Conservation (phyloP, 352 stramenopile species). For the Phytopythium vexans region DNA sequence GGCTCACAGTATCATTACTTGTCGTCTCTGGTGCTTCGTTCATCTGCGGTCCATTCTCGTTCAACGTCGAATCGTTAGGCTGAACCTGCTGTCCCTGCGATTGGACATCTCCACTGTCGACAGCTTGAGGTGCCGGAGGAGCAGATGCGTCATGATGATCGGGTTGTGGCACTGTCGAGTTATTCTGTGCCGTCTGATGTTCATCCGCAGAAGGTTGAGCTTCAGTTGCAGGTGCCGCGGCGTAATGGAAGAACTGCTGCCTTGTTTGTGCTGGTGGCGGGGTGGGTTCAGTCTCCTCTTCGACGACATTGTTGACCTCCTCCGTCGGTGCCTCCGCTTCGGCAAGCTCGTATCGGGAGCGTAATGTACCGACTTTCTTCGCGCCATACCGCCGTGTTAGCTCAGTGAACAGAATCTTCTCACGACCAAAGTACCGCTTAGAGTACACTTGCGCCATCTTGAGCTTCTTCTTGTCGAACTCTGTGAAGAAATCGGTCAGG, state of each 20-base stretch:
- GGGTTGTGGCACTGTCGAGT: too few relatives aligned
- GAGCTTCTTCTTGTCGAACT: constrained; percentile 53
- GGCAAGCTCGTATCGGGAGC: constrained; percentile 20
- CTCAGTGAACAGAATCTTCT: constrained; percentile 66
- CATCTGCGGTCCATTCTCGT: neutral
- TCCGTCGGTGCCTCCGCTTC: neutral
- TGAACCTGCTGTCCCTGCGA: too few relatives aligned
- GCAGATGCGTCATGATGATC: too few relatives aligned
- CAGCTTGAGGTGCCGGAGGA: too few relatives aligned
- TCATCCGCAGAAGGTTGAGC: too few relatives aligned
- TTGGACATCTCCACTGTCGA: too few relatives aligned
- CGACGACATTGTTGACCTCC: neutral
- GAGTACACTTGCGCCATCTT: constrained; percentile 66
- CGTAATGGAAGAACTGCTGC: constrained; percentile 25
- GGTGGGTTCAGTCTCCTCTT: too few relatives aligned
- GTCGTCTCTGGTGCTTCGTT: neutral
- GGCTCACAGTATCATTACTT: neutral
- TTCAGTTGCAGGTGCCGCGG: constrained; percentile 10
- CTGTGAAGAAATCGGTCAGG: constrained; percentile 61
- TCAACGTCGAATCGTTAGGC: too few relatives aligned
- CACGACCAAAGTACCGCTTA: constrained; percentile 60
- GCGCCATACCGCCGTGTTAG: constrained; percentile 61
- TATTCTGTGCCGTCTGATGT: too few relatives aligned
- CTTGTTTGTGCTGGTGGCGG: too few relatives aligned
- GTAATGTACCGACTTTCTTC: constrained; percentile 37